phyloP scores from a whole-genome alignment of 2,329 filamentous ascomycete species.

The Pseudocercospora fuligena region DNA sequence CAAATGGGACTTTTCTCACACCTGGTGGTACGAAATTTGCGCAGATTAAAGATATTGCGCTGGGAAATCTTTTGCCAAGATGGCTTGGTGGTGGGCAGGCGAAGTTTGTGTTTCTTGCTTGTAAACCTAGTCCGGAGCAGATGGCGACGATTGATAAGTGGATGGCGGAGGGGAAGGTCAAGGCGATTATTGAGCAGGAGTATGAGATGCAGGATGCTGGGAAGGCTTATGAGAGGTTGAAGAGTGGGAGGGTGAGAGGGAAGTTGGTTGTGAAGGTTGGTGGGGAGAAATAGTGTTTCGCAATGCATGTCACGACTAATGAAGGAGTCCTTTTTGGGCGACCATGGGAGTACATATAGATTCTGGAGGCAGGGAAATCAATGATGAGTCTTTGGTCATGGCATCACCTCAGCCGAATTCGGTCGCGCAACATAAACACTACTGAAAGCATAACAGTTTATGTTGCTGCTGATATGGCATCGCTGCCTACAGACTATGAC shows the following conservation, averaged over 20 bases:
- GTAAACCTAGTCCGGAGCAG: slow-evolving; percentile 50
- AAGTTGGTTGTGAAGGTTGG: slow-evolving; percentile 59
- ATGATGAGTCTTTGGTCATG: not conserved
- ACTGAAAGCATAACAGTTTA: not conserved
- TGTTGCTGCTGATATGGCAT: not conserved
- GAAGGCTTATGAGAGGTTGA: slow-evolving; percentile 63
- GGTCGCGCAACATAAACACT: not conserved
- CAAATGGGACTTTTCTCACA: slow-evolving; percentile 57
- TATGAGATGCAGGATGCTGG: slow-evolving; percentile 62
- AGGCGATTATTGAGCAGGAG: slow-evolving; percentile 59
- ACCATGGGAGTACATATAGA: too few species aligned
- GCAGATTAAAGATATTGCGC: slow-evolving; percentile 44
- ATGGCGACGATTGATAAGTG: slow-evolving; percentile 57
- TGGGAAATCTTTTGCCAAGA: slow-evolving; percentile 43
- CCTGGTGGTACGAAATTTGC: slow-evolving; percentile 43
- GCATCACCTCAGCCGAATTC: not conserved
- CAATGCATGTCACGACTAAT: not conserved
- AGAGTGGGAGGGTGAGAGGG: slow-evolving; percentile 59
- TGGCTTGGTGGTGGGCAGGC: slow-evolving; percentile 59
- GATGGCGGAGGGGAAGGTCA: slow-evolving; percentile 64
- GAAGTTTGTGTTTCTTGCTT: slow-evolving; percentile 46
- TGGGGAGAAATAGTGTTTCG: not conserved
- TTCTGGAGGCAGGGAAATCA: too few species aligned
- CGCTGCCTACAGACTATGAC: not conserved
- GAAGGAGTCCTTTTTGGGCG: too few species aligned